phyloP scores from a whole-genome alignment of 2,329 filamentous ascomycete genomes.

The Epichloe gansuensis region DNA sequence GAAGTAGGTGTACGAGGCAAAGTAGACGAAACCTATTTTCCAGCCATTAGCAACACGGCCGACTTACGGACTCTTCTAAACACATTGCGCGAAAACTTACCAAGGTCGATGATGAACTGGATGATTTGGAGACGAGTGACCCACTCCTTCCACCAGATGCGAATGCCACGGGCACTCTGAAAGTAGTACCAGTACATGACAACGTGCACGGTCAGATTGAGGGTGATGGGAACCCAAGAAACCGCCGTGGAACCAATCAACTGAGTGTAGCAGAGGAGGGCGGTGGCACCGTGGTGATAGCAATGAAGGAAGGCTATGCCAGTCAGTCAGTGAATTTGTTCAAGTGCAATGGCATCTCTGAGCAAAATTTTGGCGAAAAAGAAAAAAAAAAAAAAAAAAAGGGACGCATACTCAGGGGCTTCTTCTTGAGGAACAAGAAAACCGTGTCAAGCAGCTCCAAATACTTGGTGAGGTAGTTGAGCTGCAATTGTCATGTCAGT shows the following conservation, averaged over 20 bases:
- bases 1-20: slow-evolving; percentile 98
- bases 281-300: slow-evolving; percentile 96
- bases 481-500: slow-evolving; percentile 36
- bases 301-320: slow-evolving; percentile 83
- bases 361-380: too few relatives aligned
- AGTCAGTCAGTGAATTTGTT: slow-evolving; percentile 17
- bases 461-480: slow-evolving; percentile 98
- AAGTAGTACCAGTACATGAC: slow-evolving; percentile 99
- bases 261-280: slow-evolving; percentile 95
- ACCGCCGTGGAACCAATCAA: slow-evolving; percentile 85
- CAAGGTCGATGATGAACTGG: slow-evolving; percentile 94
- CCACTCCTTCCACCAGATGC: slow-evolving; percentile 99
- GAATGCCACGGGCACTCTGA: slow-evolving; percentile 89
- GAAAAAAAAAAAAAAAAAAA: background rate
- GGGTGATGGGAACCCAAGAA: slow-evolving; percentile 85
- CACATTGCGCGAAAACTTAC: slow-evolving; percentile 36
- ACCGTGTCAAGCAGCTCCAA: slow-evolving; percentile 89
- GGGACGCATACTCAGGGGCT: slow-evolving; percentile 56
- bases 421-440: slow-evolving; percentile 99
- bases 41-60: slow-evolving; percentile 3
- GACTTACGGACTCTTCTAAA: background rate
- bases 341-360: background rate
- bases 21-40: slow-evolving; percentile 80
- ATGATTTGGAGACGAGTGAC: slow-evolving; percentile 95
- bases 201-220: slow-evolving; percentile 90